Percentiles rank a stretch among this genome's conserved stretches.
phyloP scores from a whole-genome alignment of 139 green algal genomes.

The Coelastrella sp. region DNA sequence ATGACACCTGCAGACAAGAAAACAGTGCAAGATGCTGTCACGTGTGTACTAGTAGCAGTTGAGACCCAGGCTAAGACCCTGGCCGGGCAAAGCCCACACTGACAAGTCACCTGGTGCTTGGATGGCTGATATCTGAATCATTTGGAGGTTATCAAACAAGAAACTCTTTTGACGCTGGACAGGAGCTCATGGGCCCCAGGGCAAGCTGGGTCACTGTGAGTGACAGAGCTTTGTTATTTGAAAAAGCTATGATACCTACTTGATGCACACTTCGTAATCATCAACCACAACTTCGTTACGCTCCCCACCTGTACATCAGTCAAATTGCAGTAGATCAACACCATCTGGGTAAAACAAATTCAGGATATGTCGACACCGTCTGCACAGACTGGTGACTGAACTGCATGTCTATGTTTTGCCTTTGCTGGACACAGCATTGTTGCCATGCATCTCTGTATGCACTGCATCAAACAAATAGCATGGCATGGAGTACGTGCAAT shows the following conservation, averaged over 20 bases:
- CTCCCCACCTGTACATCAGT: not conserved
- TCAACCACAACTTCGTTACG: constrained; percentile 44
- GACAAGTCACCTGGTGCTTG: no score
- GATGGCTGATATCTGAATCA: no score
- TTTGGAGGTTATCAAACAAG: no score
- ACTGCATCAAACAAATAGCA: no score
- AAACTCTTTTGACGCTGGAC: no score
- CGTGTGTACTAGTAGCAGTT: not conserved
- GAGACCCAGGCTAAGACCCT: not conserved
- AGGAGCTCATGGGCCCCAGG: not conserved
- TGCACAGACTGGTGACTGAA: not conserved
- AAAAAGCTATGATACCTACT: not conserved
- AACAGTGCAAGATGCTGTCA: not conserved
- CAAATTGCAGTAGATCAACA: not conserved
- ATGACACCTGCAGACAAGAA: constrained; percentile 48
- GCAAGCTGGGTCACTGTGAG: not conserved
- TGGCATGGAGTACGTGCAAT: no score
- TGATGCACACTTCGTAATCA: constrained; percentile 31
- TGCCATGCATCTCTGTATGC: no score
- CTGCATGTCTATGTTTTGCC: no score
- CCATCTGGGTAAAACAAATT: not conserved
- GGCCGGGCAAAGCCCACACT: not conserved
- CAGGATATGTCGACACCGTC: not conserved
- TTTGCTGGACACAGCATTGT: no score
- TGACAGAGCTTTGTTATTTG: not conserved